A percentile compares a stretch with the other conserved stretches of the same genome.
Evolutionary conservation across 2,329 filamentous ascomycete genomes (phyloP).

Genomic region (Pseudopithomyces chartarum): DNA sequence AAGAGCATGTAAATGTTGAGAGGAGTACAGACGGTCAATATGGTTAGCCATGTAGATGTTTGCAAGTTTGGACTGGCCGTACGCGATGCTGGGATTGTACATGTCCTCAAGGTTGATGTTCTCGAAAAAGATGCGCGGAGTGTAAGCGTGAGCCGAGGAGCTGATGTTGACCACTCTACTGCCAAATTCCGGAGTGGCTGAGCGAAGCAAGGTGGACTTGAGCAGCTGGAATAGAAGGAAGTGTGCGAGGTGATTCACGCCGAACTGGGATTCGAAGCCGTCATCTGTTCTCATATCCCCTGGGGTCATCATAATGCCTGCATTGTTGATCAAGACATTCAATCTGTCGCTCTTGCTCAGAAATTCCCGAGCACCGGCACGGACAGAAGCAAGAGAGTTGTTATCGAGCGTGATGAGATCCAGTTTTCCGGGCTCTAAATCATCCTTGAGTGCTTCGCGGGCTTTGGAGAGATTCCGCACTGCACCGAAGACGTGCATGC

Average conservation of each 20-base stretch:
- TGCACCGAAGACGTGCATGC: constrained; percentile 51
- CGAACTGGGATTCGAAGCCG: constrained; percentile 46
- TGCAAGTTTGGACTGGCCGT: constrained; percentile 47
- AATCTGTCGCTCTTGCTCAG: constrained; percentile 11
- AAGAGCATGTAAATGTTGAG: constrained; percentile 49
- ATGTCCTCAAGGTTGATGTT: constrained; percentile 3
- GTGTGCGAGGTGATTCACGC: constrained; percentile 54
- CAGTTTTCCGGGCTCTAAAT: constrained; percentile 20
- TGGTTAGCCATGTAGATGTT: constrained; percentile 55
- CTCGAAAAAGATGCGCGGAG: not conserved
- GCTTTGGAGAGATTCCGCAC: constrained; percentile 49
- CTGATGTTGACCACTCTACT: constrained; percentile 56
- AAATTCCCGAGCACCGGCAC: constrained; percentile 10
- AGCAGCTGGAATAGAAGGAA: constrained; percentile 60
- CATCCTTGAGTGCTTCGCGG: constrained; percentile 2
- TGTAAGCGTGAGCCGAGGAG: constrained; percentile 25
- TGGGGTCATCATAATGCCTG: constrained; percentile 41
- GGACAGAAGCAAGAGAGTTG: constrained; percentile 15
- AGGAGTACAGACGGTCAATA: constrained; percentile 54
- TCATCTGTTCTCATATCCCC: constrained; percentile 24
- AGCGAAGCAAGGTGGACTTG: constrained; percentile 48
- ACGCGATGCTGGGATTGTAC: constrained; percentile 33
- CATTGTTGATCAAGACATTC: constrained; percentile 32
- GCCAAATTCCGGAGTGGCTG: constrained; percentile 43
- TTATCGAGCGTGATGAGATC: constrained; percentile 14